Evolutionary conservation across 2,329 filamentous ascomycete species (phyloP).

Genomic region (Xylaria hypoxylon): DNA sequence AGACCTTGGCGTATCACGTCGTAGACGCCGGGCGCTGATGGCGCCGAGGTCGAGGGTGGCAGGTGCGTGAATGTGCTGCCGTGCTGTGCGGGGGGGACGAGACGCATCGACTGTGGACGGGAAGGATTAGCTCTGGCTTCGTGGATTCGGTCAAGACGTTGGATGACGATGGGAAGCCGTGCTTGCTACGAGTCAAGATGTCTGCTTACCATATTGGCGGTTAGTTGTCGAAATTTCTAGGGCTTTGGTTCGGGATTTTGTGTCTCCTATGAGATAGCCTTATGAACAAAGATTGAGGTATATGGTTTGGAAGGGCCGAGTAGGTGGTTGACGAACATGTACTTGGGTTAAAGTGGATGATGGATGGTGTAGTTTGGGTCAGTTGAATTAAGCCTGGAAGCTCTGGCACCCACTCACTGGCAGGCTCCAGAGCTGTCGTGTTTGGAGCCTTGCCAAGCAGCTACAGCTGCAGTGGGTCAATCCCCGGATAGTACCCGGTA

Average conservation of each 20-base stretch:
- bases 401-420: conserved; percentile 23
- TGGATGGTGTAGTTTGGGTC: conserved; percentile 6
- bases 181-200: conserved; percentile 16
- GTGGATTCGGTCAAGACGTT: conserved; percentile 22
- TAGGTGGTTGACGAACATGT: conserved; percentile 24
- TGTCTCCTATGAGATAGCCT: background rate
- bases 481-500: conserved; percentile 20
- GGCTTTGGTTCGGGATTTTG: background rate
- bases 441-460: conserved; percentile 47
- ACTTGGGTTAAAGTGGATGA: too few relatives aligned
- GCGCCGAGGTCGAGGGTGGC: conserved; percentile 73
- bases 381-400: conserved; percentile 28
- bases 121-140: conserved; percentile 41
- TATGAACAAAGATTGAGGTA: background rate
- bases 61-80: conserved; percentile 74
- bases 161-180: conserved; percentile 14
- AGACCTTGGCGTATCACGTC: conserved; percentile 91
- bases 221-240: conserved; percentile 33
- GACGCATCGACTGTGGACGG: conserved; percentile 80
- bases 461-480: conserved; percentile 30
- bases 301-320: background rate
- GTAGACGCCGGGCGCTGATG: conserved; percentile 92
- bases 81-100: conserved; percentile 79
- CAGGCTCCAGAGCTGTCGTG: conserved; percentile 50
- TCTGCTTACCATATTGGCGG: conserved; percentile 63